Conservation (phyloP, 768 basidiomycete genomes). For the Trametopsis cervina region DNA sequence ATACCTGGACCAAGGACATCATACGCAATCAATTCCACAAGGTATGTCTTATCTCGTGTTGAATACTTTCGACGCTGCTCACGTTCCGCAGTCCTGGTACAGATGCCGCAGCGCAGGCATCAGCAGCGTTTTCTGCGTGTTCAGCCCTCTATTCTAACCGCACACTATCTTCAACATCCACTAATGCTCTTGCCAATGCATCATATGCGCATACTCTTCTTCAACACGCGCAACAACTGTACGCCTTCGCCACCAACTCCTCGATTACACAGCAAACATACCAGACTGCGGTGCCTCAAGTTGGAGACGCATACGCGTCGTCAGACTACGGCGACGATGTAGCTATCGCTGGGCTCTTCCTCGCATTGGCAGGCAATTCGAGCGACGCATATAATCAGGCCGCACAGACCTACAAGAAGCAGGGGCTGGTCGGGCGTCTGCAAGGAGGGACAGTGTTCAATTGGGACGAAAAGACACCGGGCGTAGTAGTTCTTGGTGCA, state of each 20-base stretch:
- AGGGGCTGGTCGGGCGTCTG: conserved; percentile 37
- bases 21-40: conserved; percentile 69
- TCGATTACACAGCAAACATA: conserved; percentile 55
- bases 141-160: conserved; percentile 71
- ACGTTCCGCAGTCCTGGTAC: conserved; percentile 60
- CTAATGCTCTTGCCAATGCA: conserved; percentile 63
- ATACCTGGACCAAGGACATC: conserved; percentile 73
- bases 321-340: conserved; percentile 70
- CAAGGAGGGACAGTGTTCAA: conserved; percentile 59
- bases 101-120: conserved; percentile 77
- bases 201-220: conserved; percentile 68
- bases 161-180: conserved; percentile 40
- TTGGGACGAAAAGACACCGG: conserved; percentile 85
- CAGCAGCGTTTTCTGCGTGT: conserved; percentile 85
- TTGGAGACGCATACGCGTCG: conserved; percentile 60
- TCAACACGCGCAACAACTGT: conserved; percentile 68
- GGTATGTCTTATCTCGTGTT: conserved; percentile 22
- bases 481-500: conserved; percentile 64
- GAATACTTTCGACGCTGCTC: not conserved
- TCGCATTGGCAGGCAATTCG: conserved; percentile 65
- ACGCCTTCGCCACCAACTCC: conserved; percentile 67
- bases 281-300: conserved; percentile 62
- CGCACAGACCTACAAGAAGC: conserved; percentile 29
- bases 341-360: conserved; percentile 66
- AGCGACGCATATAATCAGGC: conserved; percentile 52